phyloP scores from a whole-genome alignment of 352 stramenopile species.

The Phytophthora colocasiae region DNA sequence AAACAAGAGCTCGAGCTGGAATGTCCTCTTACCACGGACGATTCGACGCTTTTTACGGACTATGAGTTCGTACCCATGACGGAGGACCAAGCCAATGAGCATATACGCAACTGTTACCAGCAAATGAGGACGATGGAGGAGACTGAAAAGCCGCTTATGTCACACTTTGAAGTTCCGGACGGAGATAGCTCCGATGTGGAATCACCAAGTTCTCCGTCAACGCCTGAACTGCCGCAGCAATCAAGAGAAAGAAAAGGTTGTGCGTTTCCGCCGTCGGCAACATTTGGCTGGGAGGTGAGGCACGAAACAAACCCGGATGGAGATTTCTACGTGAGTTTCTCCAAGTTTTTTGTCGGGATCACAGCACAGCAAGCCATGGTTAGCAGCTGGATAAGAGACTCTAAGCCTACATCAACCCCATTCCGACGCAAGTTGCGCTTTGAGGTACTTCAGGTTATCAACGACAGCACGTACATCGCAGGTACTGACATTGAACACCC shows the following conservation, averaged over 20 bases:
- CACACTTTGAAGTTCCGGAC: constrained; percentile 37
- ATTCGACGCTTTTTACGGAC: constrained; percentile 41
- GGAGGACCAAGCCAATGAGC: constrained; percentile 55
- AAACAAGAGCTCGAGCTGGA: constrained; percentile 56
- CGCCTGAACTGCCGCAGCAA: constrained; percentile 1
- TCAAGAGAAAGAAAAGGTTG: constrained; percentile 21
- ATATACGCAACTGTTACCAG: constrained; percentile 66
- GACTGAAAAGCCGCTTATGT: constrained; percentile 47
- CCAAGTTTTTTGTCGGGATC: constrained; percentile 53
- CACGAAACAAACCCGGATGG: constrained; percentile 46
- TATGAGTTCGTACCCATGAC: constrained; percentile 66
- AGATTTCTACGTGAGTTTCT: constrained; percentile 61
- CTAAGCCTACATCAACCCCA: constrained; percentile 34
- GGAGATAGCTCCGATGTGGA: constrained; percentile 31
- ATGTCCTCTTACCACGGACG: constrained; percentile 40
- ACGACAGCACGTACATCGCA: constrained; percentile 59
- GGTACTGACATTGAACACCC: constrained; percentile 56
- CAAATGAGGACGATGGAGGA: constrained; percentile 61
- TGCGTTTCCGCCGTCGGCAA: constrained; percentile 53
- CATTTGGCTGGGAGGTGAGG: constrained; percentile 61
- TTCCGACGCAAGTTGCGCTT: constrained; percentile 49
- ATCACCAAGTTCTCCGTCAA: constrained; percentile 20
- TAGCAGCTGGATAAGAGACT: constrained; percentile 42
- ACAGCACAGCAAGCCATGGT: constrained; percentile 54
- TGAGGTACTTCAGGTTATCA: constrained; percentile 55